These are phyloP conservation scores for Epichloe sylvatica DNA, from an alignment of 2,329 filamentous ascomycete species.

Conservation along the genomic window DNA sequence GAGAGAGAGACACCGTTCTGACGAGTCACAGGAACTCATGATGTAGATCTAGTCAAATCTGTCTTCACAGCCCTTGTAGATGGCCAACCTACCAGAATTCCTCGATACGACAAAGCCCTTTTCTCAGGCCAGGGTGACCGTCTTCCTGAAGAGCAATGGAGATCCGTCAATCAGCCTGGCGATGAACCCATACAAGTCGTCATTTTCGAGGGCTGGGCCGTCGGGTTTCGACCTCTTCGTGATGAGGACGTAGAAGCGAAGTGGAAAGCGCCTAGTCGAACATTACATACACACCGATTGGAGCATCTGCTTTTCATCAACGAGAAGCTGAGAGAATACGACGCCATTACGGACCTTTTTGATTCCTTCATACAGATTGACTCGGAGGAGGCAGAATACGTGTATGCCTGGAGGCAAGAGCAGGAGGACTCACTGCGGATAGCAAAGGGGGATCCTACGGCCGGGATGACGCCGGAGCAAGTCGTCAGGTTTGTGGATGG, in stretches of 20 bases:
- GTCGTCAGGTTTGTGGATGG: slow-evolving; percentile 59
- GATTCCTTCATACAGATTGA: slow-evolving; percentile 48
- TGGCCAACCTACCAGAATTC: slow-evolving; percentile 42
- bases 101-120: slow-evolving; percentile 72
- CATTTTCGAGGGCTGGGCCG: slow-evolving; percentile 82
- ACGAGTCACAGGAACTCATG: slow-evolving; percentile 45
- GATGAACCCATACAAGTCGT: slow-evolving; percentile 46
- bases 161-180: slow-evolving; percentile 36
- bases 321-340: slow-evolving; percentile 31
- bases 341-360: slow-evolving; percentile 33
- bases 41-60: slow-evolving; percentile 46
- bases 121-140: slow-evolving; percentile 67
- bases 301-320: slow-evolving; percentile 39
- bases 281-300: slow-evolving; percentile 31
- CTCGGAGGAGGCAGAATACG: slow-evolving; percentile 57
- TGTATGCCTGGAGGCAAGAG: slow-evolving; percentile 73
- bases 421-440: slow-evolving; percentile 61
- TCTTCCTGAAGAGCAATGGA: slow-evolving; percentile 47
- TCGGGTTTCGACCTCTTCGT: slow-evolving; percentile 59
- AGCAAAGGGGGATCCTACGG: slow-evolving; percentile 39
- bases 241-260: slow-evolving; percentile 37
- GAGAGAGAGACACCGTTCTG: no score
- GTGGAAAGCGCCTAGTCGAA: slow-evolving; percentile 36
- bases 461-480: slow-evolving; percentile 71
- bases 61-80: slow-evolving; percentile 48